These are phyloP conservation scores for Dendryphion nanum DNA, from an alignment of 2,329 filamentous ascomycete genomes.

Conservation along the genomic window DNA sequence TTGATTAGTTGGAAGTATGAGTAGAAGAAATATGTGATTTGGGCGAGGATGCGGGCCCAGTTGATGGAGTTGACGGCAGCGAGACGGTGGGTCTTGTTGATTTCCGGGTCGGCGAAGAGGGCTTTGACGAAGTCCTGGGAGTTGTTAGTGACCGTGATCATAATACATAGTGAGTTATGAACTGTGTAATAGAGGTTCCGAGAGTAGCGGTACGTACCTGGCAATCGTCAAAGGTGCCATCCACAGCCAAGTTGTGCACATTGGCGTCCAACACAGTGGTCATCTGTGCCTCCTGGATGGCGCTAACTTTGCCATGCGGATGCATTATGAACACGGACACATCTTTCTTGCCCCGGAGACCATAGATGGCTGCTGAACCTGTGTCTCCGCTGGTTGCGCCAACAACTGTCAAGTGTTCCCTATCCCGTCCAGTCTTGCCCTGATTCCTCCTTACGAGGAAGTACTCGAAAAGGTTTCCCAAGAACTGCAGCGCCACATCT, in stretches of 20 bases:
- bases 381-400: constrained; percentile 56
- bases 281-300: constrained; percentile 96
- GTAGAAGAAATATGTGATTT: constrained; percentile 97
- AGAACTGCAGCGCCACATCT: constrained; percentile 87
- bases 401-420: constrained; percentile 42
- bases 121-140: constrained; percentile 86
- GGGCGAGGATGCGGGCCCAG: constrained; percentile 89
- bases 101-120: constrained; percentile 80
- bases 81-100: constrained; percentile 79
- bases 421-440: constrained; percentile 67
- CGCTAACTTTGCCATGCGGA: constrained; percentile 85
- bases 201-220: constrained; percentile 55
- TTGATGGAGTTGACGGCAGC: constrained; percentile 97
- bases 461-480: constrained; percentile 95
- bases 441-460: constrained; percentile 73
- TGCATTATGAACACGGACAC: constrained; percentile 94
- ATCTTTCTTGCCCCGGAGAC: constrained; percentile 92
- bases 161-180: not conserved
- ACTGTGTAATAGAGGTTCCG: not conserved
- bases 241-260: constrained; percentile 87
- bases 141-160: no score
- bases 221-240: constrained; percentile 94
- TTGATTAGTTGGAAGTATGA: constrained; percentile 80
- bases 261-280: constrained; percentile 88
- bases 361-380: constrained; percentile 93